phyloP scores from a whole-genome alignment of 257 asterid species.

The Oldenlandia corymbosa region DNA sequence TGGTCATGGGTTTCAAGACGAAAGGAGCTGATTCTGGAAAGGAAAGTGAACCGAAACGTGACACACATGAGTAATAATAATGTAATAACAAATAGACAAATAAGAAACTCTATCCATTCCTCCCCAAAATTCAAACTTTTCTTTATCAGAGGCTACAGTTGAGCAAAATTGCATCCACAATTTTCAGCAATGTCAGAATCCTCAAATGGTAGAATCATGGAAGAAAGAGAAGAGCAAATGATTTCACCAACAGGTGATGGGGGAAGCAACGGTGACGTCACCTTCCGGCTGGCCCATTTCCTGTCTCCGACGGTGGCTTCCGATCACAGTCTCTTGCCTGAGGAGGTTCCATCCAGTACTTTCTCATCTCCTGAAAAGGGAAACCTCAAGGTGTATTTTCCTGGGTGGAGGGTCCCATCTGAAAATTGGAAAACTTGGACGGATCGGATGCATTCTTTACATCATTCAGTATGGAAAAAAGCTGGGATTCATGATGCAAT shows the following conservation, averaged over 20 bases:
- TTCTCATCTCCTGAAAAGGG: background rate
- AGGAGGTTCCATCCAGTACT: too few relatives aligned
- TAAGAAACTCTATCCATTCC: too few relatives aligned
- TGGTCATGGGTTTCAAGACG: too few relatives aligned
- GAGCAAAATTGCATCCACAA: too few relatives aligned
- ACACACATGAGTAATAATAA: too few relatives aligned
- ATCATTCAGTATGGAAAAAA: slow-evolving; percentile 20
- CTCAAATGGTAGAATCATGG: slow-evolving; percentile 8
- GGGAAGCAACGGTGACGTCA: background rate
- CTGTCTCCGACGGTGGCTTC: slow-evolving; percentile 18
- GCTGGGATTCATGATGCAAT: slow-evolving; percentile 30
- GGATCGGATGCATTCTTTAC: slow-evolving; percentile 14
- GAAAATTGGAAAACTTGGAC: slow-evolving; percentile 33
- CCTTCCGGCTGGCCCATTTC: slow-evolving; percentile 22
- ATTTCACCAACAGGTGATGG: slow-evolving; percentile 24
- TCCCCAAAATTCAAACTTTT: background rate
- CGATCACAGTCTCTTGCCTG: slow-evolving; percentile 13
- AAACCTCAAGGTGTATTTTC: too few relatives aligned
- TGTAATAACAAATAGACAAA: too few relatives aligned
- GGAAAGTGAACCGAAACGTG: too few relatives aligned
- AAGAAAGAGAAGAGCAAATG: slow-evolving; percentile 23
- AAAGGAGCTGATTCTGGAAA: too few relatives aligned
- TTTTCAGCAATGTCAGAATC: background rate
- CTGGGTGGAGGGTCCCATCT: background rate
- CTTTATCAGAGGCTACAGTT: too few relatives aligned